Percentiles rank a stretch among this genome's conserved stretches.
phyloP scores from a whole-genome alignment of 306 rosid species.

The Canavalia ensiformis region DNA sequence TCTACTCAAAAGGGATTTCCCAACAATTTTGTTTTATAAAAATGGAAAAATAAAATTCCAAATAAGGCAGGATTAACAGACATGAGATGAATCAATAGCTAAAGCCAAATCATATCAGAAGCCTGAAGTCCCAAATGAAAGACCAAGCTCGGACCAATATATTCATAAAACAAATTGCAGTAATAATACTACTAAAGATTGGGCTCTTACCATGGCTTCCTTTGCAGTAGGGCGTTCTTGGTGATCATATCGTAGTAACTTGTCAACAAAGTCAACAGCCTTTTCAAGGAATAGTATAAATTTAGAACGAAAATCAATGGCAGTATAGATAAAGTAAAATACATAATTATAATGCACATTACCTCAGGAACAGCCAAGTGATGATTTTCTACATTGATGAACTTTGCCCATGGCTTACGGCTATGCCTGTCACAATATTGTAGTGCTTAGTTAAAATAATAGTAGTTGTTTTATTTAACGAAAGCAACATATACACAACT shows the following conservation, averaged over 20 bases:
- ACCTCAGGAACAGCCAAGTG: slow-evolving; percentile 93
- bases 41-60: background rate
- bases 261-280: slow-evolving; percentile 94
- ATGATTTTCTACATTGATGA: slow-evolving; percentile 83
- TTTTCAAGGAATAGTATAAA: slow-evolving; percentile 36
- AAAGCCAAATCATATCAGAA: slow-evolving; percentile 19
- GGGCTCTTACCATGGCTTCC: slow-evolving; percentile 86
- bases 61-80: background rate
- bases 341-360: slow-evolving; percentile 31
- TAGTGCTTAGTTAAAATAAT: slow-evolving; percentile 6
- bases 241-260: slow-evolving; percentile 84
- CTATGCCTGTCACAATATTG: slow-evolving; percentile 68
- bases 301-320: slow-evolving; percentile 29
- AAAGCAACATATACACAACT: slow-evolving; percentile 13
- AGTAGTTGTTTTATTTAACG: slow-evolving; percentile 8
- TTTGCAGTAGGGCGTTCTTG: slow-evolving; percentile 95
- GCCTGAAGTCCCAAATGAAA: slow-evolving; percentile 19
- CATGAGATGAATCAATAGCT: slow-evolving; percentile 19
- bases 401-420: slow-evolving; percentile 91
- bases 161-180: background rate
- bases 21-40: background rate
- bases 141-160: slow-evolving; percentile 21
- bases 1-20: slow-evolving; percentile 7
- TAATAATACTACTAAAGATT: slow-evolving; percentile 7
- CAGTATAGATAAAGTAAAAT: background rate